phyloP scores from a whole-genome alignment of 768 basidiomycete genomes.

The Trametes cubensis region DNA sequence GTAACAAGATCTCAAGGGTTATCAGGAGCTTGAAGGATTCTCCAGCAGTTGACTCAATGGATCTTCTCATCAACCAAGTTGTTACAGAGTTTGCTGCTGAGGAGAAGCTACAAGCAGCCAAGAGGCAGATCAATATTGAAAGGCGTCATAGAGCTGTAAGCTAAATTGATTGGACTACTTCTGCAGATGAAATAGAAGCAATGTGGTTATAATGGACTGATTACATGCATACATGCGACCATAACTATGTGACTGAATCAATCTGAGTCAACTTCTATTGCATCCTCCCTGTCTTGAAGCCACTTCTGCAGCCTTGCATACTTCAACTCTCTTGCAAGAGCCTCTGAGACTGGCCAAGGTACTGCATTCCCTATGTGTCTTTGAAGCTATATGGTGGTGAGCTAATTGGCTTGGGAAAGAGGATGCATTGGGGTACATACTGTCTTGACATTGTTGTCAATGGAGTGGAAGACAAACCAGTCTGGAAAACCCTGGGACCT shows the following conservation, averaged over 20 bases:
- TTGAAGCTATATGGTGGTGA: slow-evolving; percentile 56
- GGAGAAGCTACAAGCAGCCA: slow-evolving; percentile 61
- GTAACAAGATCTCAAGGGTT: slow-evolving; percentile 55
- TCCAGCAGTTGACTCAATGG: slow-evolving; percentile 47
- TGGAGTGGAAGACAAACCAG: slow-evolving; percentile 61
- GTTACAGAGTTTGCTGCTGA: slow-evolving; percentile 66
- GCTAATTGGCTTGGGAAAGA: not conserved
- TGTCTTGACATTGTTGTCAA: slow-evolving; percentile 56
- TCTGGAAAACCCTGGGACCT: slow-evolving; percentile 85
- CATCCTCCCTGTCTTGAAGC: slow-evolving; percentile 42
- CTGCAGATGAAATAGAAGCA: no score
- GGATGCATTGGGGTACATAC: slow-evolving; percentile 42
- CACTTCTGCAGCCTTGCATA: slow-evolving; percentile 56
- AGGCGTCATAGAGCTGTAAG: slow-evolving; percentile 26
- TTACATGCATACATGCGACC: not conserved
- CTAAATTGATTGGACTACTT: not conserved
- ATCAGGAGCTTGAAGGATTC: slow-evolving; percentile 55
- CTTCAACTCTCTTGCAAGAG: slow-evolving; percentile 66
- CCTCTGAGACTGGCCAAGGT: slow-evolving; percentile 63
- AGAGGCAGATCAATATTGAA: slow-evolving; percentile 29
- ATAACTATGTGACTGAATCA: no score
- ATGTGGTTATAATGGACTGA: no score
- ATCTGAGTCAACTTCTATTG: slow-evolving; percentile 38
- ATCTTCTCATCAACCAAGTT: slow-evolving; percentile 57
- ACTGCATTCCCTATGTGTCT: slow-evolving; percentile 84